A percentile compares a stretch with the other conserved stretches of the same genome.
These are phyloP conservation scores for Trichomonas tenax DNA, from an alignment of 208 protist species.

Conservation along the genomic window DNA sequence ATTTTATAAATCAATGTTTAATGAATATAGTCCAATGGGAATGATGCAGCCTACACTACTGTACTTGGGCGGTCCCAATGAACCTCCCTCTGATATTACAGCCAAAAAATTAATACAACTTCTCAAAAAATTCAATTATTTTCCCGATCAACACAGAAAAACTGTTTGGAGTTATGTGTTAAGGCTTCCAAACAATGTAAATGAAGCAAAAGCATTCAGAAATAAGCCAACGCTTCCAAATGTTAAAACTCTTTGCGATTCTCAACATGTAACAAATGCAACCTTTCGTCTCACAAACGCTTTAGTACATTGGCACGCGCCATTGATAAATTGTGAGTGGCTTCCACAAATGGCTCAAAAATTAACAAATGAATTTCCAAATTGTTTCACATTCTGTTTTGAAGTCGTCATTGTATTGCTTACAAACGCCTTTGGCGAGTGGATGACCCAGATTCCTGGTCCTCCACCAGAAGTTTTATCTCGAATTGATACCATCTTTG, in stretches of 20 bases:
- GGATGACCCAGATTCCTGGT: background rate
- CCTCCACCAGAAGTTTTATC: slow-evolving; percentile 17
- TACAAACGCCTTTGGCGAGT: background rate
- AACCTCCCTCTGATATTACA: background rate
- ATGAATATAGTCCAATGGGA: background rate
- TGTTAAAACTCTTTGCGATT: background rate
- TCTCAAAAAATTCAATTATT: background rate
- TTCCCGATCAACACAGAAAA: background rate
- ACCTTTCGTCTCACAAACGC: background rate
- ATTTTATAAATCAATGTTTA: background rate
- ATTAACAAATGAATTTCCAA: background rate
- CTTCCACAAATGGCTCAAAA: background rate
- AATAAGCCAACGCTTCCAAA: background rate
- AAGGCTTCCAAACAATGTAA: background rate
- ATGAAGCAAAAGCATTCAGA: background rate
- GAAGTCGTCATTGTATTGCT: background rate
- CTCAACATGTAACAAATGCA: background rate
- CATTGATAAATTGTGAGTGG: background rate
- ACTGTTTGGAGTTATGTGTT: background rate
- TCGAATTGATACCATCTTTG: background rate
- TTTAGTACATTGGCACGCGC: slow-evolving; percentile 4
- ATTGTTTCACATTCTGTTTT: background rate
- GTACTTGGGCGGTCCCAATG: background rate
- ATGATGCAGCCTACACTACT: background rate
- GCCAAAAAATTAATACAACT: background rate